Percentiles rank a stretch among this genome's conserved stretches.
These are phyloP conservation scores for Vitis rotundifolia DNA, from an alignment of 164 flowering plant species.

Conservation along the genomic window DNA sequence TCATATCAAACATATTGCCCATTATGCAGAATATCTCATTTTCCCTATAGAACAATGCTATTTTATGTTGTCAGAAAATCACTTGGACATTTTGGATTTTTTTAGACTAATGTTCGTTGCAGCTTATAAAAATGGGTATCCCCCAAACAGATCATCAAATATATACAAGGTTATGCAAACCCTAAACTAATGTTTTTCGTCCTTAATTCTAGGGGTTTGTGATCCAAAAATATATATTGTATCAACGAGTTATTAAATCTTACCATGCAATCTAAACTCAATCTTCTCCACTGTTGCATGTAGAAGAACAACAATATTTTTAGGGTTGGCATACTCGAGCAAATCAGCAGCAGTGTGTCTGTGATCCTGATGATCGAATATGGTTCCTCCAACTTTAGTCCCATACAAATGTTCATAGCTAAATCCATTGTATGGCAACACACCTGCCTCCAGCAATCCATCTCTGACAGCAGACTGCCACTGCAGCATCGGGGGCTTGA, in stretches of 20 bases:
- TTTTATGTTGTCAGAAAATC: too few relatives aligned
- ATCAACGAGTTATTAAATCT: not conserved
- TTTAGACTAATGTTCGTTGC: too few relatives aligned
- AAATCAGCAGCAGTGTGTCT: constrained; percentile 87
- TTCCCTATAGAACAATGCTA: too few relatives aligned
- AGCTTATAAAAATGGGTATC: too few relatives aligned
- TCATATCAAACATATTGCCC: too few relatives aligned
- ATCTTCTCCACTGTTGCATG: constrained; percentile 64
- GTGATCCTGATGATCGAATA: constrained; percentile 63
- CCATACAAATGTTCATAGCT: constrained; percentile 69
- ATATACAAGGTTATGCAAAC: too few relatives aligned
- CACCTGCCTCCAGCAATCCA: constrained; percentile 67
- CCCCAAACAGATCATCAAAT: too few relatives aligned
- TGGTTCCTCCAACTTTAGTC: constrained; percentile 81
- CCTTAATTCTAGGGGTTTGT: too few relatives aligned
- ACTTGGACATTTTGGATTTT: too few relatives aligned
- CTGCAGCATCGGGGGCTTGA: constrained; percentile 49
- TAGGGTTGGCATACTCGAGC: constrained; percentile 63
- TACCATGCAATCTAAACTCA: constrained; percentile 3
- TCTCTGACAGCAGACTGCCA: constrained; percentile 84
- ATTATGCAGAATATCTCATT: too few relatives aligned
- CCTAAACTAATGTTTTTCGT: too few relatives aligned
- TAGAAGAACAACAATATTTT: constrained; percentile 43
- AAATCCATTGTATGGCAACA: constrained; percentile 69
- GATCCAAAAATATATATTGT: too few relatives aligned